Base-by-base conservation (phyloP, 176 grass and related monocot species). In the Avena sativa region DNA sequence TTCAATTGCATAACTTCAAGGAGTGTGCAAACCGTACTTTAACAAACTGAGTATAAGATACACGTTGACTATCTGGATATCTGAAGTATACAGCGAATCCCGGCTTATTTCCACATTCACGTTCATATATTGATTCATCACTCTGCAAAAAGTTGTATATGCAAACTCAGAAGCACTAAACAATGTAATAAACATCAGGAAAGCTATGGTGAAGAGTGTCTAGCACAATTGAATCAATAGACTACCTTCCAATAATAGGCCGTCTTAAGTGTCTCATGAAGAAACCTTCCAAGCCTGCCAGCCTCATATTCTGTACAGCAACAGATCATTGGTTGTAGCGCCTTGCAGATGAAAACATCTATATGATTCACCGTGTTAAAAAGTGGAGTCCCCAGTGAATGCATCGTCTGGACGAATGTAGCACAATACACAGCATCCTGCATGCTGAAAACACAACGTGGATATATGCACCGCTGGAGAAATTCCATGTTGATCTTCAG, bases 211-310 rank as follows among this genome's bases (percentile, higher is more conserved):
- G 44, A 80, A 86, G 16, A 73, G 61, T 32, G 55, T 79, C 32
- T 47, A 52, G 65, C 50, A 78, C 51, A 70, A 5, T 15, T 78
- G 25, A 82, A 79, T 47, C 12, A 20, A 71, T 25, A 86, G 79
- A 84, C 62, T 96, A 99, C 97, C 94, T 99, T 99, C 97, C 97
- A 99, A 85, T 93, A 85, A 83, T 97, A 99, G 36, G 94, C 97
- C 91, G 94, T 93, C 89, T 92, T 99, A 59, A 99, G 84, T 75
- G 97, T 99, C 91, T 99, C 97, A 59, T 92, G 90, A 80, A 99
- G 76, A 85, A 99, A 99, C 78, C 94, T 91, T 88, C 97, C 97
- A 80, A 99, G 91, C 78, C 97, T 92, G 6, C 94, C 94, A 46
- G 97, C 97, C 84, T 99, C 97, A 81, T 89, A 95, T 88, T 99